These are phyloP conservation scores for Peniophora sp. DNA, from an alignment of 1,284 basidiomycete genomes.

Conservation along the genomic window DNA sequence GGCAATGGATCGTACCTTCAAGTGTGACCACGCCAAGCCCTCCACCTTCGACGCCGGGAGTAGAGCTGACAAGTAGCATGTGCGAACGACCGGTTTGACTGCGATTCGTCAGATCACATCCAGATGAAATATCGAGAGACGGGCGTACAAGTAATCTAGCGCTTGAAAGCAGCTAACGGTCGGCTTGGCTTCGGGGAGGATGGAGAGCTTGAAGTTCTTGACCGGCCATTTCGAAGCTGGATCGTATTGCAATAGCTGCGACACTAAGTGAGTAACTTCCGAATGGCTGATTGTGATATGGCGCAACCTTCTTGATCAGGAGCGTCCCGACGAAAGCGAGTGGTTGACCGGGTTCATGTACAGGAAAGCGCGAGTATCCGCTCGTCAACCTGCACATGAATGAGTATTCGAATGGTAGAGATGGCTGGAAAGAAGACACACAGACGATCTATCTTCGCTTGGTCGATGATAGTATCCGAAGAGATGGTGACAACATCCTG, in stretches of 20 bases:
- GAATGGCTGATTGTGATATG: no score
- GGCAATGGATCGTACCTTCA: slow-evolving; percentile 42
- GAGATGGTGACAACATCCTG: slow-evolving; percentile 77
- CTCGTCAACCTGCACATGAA: slow-evolving; percentile 44
- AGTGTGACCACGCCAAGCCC: slow-evolving; percentile 79
- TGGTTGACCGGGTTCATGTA: slow-evolving; percentile 74
- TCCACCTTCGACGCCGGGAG: slow-evolving; percentile 75
- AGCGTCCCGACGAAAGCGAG: slow-evolving; percentile 83
- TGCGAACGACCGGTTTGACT: slow-evolving; percentile 96
- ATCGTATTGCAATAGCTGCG: slow-evolving; percentile 83
- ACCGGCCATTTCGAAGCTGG: slow-evolving; percentile 75
- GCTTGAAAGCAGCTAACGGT: slow-evolving; percentile 84
- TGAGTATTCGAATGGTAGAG: not conserved
- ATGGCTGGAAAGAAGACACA: slow-evolving; percentile 22
- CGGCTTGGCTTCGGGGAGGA: slow-evolving; percentile 87
- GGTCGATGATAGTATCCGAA: slow-evolving; percentile 74
- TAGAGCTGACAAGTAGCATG: slow-evolving; percentile 78
- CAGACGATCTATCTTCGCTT: slow-evolving; percentile 71
- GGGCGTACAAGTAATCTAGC: slow-evolving; percentile 72
- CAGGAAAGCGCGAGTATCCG: slow-evolving; percentile 92
- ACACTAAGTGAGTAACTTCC: no score
- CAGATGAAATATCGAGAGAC: not conserved
- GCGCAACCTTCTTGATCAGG: slow-evolving; percentile 70
- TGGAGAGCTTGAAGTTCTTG: slow-evolving; percentile 64
- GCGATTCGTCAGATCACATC: slow-evolving; percentile 14